Evolutionary conservation across 495 filamentous ascomycete genomes (phyloP), one percentile per base, ranked within the genome.

Genomic region (Aspergillus heteromorphus): DNA sequence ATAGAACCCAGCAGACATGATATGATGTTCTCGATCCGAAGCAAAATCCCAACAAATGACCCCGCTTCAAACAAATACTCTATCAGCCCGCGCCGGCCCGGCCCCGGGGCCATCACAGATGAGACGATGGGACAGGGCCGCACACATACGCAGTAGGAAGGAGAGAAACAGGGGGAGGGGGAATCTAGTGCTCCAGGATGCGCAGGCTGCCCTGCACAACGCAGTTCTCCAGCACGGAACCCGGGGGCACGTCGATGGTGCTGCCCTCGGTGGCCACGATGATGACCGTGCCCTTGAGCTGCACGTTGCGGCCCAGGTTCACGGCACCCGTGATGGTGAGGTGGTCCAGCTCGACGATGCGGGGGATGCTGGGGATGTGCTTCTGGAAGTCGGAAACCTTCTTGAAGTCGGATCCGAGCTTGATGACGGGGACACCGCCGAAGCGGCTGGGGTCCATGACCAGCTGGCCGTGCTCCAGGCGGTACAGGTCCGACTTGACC

Each of bases 321-420:
- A 99, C 95, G 31, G 88, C 87, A 65, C 93, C 93, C 19, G 93
- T 99, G 62, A 99, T 91, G 60, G 93, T 99, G 41, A 99, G 81
- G 61, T 99, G 93, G 65, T 99, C 93, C 38, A 99, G 83, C 77
- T 99, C 93, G 57, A 97, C 83, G 66, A 99, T 97, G 76, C 92
- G 96, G 48, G 93, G 93, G 64, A 99, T 99, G 73, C 85, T 90
- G 56, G 87, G 80, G 64, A 99, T 96, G 67, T 89, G 90, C 79
- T 95, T 90, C 82, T 97, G 92, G 86, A 99, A 99, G 76, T 95
- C 92, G 16, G 92, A 97, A 29, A 99, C 93, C 84, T 99, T 99
- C 88, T 99, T 99, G 83, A 97, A 99, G 82, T 99, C 93, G 61
- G 79, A 85, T 61, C 93, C 93, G 31, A 99, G 88, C 86, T 99